Evolutionary conservation across 176 grass and related monocot species (phyloP), one percentile per base, ranked within the genome.

Genomic region (Neostapfia colusana): DNA sequence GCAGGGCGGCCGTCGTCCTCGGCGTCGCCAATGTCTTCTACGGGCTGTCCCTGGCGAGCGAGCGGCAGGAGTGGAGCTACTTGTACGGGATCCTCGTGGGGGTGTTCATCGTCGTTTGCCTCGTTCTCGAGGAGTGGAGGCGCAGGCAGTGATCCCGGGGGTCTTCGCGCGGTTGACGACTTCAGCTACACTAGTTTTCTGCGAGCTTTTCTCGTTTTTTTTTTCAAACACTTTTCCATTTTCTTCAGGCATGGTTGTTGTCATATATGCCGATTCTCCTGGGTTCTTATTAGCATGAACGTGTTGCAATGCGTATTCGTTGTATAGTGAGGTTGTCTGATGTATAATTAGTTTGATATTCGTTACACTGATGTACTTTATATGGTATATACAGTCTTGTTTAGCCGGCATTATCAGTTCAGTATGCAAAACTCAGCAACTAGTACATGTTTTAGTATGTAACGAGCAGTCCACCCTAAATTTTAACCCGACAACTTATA

Each of bases 11-110:
- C 23, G 31, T 83, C 4, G 66, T 40, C 4, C 71, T 72, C 51
- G 79, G 79, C 36, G 61, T 88, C 53, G 80, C 31, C 34, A 88
- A 88, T 53, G 43, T 88, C 80, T 65, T 88, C 35, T 58, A 79
- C 16, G 85, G 85, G 8, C 9, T 88, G 8, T 49, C 65, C 13
- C 1, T 89, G 43, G 72, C 82, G 4, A 44, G 65, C 1, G 87
- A 89, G n/a, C 20, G 24, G 39, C 34, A 74, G 41, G 60, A 56
- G 65, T 85, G 83, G 84, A 81, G 84, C 77, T 74, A 74, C 45
- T 50, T 37, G 6, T 80, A 80, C 16, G 70, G 76, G 3, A 12
- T 80, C 14, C 56, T 85, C 61, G 5, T 80, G 7, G 83, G 83
- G 25, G 7, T 74, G 9, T 80, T 64, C 51, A 62, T 20, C 0